Conservation (phyloP, 768 basidiomycete genomes). For the Dendrothele bispora region DNA sequence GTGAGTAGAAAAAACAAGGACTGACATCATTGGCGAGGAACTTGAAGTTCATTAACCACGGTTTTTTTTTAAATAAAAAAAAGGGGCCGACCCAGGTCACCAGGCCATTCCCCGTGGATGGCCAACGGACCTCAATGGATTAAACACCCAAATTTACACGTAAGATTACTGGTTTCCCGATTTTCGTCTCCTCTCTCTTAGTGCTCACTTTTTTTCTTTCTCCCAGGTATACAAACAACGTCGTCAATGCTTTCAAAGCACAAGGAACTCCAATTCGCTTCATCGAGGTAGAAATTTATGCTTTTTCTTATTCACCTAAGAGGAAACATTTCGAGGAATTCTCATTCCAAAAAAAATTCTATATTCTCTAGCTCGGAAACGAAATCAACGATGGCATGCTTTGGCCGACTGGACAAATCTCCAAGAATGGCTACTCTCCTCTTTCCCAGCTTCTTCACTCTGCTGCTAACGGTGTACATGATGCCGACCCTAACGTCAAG, state of each 20-base stretch:
- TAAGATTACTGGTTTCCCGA: slow-evolving; percentile 19
- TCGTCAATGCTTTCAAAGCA: slow-evolving; percentile 50
- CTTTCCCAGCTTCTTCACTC: slow-evolving; percentile 63
- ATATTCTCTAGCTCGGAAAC: slow-evolving; percentile 48
- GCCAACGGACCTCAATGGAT: slow-evolving; percentile 46
- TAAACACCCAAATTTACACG: slow-evolving; percentile 61
- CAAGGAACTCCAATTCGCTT: slow-evolving; percentile 57
- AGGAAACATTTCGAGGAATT: neutral
- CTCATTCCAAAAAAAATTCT: neutral
- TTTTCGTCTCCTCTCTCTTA: neutral
- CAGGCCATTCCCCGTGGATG: slow-evolving; percentile 60
- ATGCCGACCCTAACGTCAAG: slow-evolving; percentile 40
- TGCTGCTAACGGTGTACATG: slow-evolving; percentile 53
- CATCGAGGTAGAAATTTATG: slow-evolving; percentile 37
- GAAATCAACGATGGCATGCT: slow-evolving; percentile 67
- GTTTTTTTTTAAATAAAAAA: neutral
- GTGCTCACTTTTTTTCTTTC: too few relatives aligned
- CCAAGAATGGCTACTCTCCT: slow-evolving; percentile 48
- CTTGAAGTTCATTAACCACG: neutral
- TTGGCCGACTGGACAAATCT: slow-evolving; percentile 59
- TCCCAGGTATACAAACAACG: slow-evolving; percentile 50
- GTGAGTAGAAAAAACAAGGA: slow-evolving; percentile 33
- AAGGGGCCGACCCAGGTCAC: slow-evolving; percentile 67
- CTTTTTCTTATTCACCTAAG: neutral
- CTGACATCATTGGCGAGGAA: neutral